Evolutionary conservation across 129 eudicot genomes (phyloP).

Genomic region (Scalesia atractyloides): DNA sequence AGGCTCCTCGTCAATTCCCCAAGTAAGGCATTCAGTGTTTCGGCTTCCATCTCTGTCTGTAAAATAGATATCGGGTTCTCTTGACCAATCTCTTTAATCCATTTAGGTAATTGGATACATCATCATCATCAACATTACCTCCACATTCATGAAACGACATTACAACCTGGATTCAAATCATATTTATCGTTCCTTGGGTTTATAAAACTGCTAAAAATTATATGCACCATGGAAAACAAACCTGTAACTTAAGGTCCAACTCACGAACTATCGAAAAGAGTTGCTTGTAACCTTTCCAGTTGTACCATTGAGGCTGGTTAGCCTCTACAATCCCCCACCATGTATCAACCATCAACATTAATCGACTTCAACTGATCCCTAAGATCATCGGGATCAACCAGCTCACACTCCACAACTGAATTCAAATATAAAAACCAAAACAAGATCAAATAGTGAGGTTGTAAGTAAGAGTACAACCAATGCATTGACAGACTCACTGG

Average conservation of each 20-base stretch:
- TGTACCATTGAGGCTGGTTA: slow-evolving; percentile 63
- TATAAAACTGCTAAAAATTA: not conserved
- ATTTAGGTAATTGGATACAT: slow-evolving; percentile 79
- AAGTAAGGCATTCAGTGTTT: slow-evolving; percentile 79
- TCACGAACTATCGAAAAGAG: slow-evolving; percentile 70
- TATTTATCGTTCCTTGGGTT: not conserved
- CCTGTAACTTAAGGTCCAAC: slow-evolving; percentile 70
- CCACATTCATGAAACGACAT: slow-evolving; percentile 97
- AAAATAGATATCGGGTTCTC: slow-evolving; percentile 77
- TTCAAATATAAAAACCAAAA: slow-evolving; percentile 8
- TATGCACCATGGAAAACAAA: slow-evolving; percentile 20
- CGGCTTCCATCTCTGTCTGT: slow-evolving; percentile 75
- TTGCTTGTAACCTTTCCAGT: slow-evolving; percentile 76
- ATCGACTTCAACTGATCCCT: slow-evolving; percentile 55
- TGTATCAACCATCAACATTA: slow-evolving; percentile 88
- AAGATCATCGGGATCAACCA: slow-evolving; percentile 59
- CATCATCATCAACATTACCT: slow-evolving; percentile 83
- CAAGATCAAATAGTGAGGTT: not conserved
- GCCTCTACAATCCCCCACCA: slow-evolving; percentile 98
- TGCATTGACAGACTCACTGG: slow-evolving; percentile 54
- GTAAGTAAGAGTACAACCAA: slow-evolving; percentile 4
- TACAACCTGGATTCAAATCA: slow-evolving; percentile 59
- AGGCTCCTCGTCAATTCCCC: slow-evolving; percentile 90
- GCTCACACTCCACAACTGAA: slow-evolving; percentile 76
- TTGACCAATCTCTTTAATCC: slow-evolving; percentile 77